Percentiles rank a stretch among this genome's conserved stretches.
phyloP scores from a whole-genome alignment of 2,329 filamentous ascomycete species.

The Myriangium duriaei region DNA sequence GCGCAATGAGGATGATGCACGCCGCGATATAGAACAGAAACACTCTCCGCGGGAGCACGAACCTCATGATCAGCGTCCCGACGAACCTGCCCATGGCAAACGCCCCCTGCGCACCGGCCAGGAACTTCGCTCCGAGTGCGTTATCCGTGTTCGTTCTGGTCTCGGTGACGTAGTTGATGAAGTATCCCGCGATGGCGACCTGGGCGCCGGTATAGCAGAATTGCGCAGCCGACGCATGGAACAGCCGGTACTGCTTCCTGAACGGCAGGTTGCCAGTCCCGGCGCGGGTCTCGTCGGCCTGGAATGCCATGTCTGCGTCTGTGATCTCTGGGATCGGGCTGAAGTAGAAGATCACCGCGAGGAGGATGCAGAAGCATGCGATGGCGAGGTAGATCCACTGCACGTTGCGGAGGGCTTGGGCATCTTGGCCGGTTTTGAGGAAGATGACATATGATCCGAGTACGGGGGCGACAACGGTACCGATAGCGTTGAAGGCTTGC shows the following conservation, averaged over 20 bases:
- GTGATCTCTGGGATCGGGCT: slow-evolving; percentile 44
- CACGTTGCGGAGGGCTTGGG: slow-evolving; percentile 43
- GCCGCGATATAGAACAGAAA: slow-evolving; percentile 54
- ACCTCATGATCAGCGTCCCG: slow-evolving; percentile 54
- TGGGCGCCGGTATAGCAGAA: slow-evolving; percentile 75
- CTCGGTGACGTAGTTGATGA: slow-evolving; percentile 46
- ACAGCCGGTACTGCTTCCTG: slow-evolving; percentile 53
- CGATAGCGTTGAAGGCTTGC: slow-evolving; percentile 47
- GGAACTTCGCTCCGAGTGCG: slow-evolving; percentile 50
- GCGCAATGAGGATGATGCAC: slow-evolving; percentile 45
- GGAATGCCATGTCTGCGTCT: slow-evolving; percentile 48
- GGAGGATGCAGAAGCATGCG: slow-evolving; percentile 44
- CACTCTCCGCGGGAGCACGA: slow-evolving; percentile 53
- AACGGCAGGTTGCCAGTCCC: slow-evolving; percentile 36
- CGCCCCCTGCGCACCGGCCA: slow-evolving; percentile 60
- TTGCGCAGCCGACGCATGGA: slow-evolving; percentile 63
- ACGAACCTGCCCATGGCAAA: slow-evolving; percentile 63
- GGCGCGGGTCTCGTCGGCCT: slow-evolving; percentile 26
- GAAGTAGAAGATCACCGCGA: slow-evolving; percentile 48
- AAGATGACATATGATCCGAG: slow-evolving; percentile 52
- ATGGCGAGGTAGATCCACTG: slow-evolving; percentile 55
- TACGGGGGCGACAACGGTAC: slow-evolving; percentile 46
- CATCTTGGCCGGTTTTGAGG: slow-evolving; percentile 37
- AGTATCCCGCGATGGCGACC: slow-evolving; percentile 37
- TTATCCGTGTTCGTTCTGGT: slow-evolving; percentile 43